These are phyloP conservation scores for Spinellus fusiger DNA, from an alignment of 192 early-diverging fungal species.

Conservation along the genomic window DNA sequence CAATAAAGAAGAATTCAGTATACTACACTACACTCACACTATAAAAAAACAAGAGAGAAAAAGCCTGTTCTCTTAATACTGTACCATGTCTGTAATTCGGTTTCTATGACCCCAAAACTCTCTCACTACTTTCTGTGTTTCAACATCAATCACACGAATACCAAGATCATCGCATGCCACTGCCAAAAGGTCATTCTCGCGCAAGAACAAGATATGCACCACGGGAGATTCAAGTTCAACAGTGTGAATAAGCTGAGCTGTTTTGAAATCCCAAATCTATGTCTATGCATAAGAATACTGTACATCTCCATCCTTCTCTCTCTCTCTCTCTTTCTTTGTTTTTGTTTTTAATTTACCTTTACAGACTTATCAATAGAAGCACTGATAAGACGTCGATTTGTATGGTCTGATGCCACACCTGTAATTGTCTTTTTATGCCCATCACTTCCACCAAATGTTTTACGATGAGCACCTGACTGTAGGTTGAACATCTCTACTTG, in stretches of 20 bases:
- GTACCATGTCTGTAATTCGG: conserved; percentile 83
- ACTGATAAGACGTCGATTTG: conserved; percentile 70
- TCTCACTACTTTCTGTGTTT: conserved; percentile 76
- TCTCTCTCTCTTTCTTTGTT: no score
- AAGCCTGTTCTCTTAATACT: conserved; percentile 1
- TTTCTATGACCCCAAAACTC: conserved; percentile 84
- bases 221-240: conserved; percentile 64
- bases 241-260: conserved; percentile 52
- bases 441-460: conserved; percentile 51
- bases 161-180: conserved; percentile 81
- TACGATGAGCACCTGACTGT: conserved; percentile 82
- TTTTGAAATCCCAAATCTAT: conserved; percentile 81
- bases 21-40: neutral
- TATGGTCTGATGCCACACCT: conserved; percentile 68
- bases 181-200: conserved; percentile 74
- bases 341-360: conserved; percentile 56
- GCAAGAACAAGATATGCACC: conserved; percentile 53
- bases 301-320: neutral
- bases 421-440: conserved; percentile 78
- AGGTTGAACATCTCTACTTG: conserved; percentile 88
- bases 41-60: conserved; percentile 9
- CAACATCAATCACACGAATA: conserved; percentile 84
- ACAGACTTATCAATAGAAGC: conserved; percentile 75
- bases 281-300: neutral
- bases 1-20: no score